Conservation (phyloP, 441 rosid genomes). For the Metrosideros polymorpha region DNA sequence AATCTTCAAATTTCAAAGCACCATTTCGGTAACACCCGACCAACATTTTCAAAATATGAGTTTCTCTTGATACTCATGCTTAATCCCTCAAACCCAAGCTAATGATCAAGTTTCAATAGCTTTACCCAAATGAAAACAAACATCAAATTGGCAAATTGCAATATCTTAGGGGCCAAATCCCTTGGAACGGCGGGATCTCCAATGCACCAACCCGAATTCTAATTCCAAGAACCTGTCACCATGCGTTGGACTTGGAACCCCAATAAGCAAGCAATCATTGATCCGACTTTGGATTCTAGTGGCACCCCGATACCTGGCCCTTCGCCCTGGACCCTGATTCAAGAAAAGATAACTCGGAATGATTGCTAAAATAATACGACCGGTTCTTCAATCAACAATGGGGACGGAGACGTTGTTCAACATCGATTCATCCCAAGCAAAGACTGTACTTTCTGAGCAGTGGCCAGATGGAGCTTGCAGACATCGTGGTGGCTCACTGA, state of each 20-base stretch:
- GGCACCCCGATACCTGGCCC: not conserved
- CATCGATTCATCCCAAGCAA: not conserved
- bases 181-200: not conserved
- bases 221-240: not conserved
- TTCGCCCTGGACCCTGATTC: not conserved
- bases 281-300: not conserved
- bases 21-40: not conserved
- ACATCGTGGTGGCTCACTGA: not conserved
- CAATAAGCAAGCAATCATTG: not conserved
- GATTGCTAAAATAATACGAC: not conserved
- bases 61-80: not conserved
- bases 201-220: not conserved
- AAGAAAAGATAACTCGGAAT: not conserved
- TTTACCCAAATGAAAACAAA: not conserved
- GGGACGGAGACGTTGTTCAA: not conserved
- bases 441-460: not conserved
- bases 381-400: not conserved
- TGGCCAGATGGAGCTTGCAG: not conserved
- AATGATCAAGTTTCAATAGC: not conserved
- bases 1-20: not conserved
- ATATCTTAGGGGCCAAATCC: not conserved
- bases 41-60: not conserved
- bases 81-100: not conserved
- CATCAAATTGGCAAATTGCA: not conserved
- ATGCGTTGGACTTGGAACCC: not conserved